phyloP scores from a whole-genome alignment of 192 early-diverging fungal genomes.

The Entophlyctis helioformis region DNA sequence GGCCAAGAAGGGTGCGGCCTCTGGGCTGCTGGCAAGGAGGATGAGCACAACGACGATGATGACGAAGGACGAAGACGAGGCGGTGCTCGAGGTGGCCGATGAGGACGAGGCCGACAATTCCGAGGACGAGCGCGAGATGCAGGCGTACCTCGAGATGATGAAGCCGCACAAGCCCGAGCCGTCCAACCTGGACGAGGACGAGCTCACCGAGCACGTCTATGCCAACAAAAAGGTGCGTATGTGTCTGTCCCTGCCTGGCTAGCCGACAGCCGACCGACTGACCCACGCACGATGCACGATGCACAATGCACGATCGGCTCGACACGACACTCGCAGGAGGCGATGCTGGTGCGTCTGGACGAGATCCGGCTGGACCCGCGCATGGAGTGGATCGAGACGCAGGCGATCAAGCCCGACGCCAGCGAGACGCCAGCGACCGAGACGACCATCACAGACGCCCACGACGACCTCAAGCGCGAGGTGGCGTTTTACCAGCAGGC shows the following conservation, averaged over 20 bases:
- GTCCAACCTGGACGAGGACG: conserved; percentile 13
- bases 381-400: conserved; percentile 38
- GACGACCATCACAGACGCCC: conserved; percentile 33
- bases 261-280: background rate
- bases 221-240: conserved; percentile 12
- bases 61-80: conserved; percentile 8
- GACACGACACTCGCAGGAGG: conserved; percentile 5
- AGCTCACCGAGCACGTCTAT: conserved; percentile 14
- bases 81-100: conserved; percentile 3
- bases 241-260: conserved; percentile 1
- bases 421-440: conserved; percentile 17
- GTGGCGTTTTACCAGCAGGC: conserved; percentile 90
- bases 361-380: conserved; percentile 23
- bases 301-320: background rate
- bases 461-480: conserved; percentile 89
- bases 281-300: conserved; percentile 1
- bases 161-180: conserved; percentile 2
- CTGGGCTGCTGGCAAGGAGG: conserved; percentile 1
- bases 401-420: too few species aligned
- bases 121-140: conserved; percentile 23
- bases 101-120: conserved; percentile 12
- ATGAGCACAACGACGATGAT: conserved; percentile 7
- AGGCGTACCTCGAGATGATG: conserved; percentile 21
- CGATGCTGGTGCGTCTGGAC: conserved; percentile 20
- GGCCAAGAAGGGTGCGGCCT: background rate